Base-by-base conservation (phyloP, 805 yeast genomes). In the Torulaspora microellipsoides region DNA sequence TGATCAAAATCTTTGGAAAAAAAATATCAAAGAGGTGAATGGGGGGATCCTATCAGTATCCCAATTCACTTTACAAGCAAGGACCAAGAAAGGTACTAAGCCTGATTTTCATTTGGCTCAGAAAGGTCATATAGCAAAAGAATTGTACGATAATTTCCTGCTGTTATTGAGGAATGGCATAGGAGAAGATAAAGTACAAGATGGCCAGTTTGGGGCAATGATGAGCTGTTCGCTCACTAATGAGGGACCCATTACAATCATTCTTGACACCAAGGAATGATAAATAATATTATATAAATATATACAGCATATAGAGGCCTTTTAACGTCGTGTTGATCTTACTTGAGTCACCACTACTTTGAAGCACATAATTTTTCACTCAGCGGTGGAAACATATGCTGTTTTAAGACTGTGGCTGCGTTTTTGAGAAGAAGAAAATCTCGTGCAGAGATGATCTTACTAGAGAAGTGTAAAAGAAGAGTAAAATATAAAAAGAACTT, bases 41-140 rank as follows among this genome's bases (percentile, higher is more conserved):
- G 95, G 88, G 11, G 83, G 84, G 55, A 80, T 93, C 3, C 66
- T 93, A 7, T 83, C 95, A 2, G 91, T 93, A 0, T 87, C 96
- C 2, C 99, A 93, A 60, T 93, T 93, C 67, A 93, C 99, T 0
- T 70, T 93, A 32, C 79, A 83, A 62, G 99, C 88, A 0, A 83
- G 77, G 33, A 78, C 93, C 15, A 84, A 80, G 52, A 93, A 93
- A 62, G 98, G 97, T 10, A 75, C 96, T 1, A 91, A 91, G 59
- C 98, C 99, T 0, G 96, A 93, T 59, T 88, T 93, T 64, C 98
- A 91, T 59, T 70, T 71, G 47, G 98, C 98, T 0, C 95, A 90
- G 45, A 86, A 83, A 64, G 96, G 96, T 14, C 65, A 65, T n/a
- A 53, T 68, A 3, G 77, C 78, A 1, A 64, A 59, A 28, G 69